Evolutionary conservation across 148 eudicot species (phyloP).

Genomic region (Polygonum aviculare): DNA sequence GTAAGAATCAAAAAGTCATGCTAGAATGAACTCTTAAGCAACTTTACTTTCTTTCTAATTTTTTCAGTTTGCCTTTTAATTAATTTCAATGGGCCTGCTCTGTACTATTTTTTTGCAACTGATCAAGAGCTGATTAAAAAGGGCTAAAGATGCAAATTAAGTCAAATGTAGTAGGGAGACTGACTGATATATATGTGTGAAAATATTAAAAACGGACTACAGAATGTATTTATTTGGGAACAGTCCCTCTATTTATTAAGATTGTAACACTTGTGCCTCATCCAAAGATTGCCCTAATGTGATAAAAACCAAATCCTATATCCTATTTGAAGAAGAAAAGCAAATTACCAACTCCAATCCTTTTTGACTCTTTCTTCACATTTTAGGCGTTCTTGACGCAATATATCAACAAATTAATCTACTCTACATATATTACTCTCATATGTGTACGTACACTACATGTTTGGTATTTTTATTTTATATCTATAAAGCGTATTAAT

Average conservation of each 20-base stretch:
- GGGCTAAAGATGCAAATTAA: background rate
- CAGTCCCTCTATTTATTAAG: no score
- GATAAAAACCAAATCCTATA: background rate
- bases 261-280: background rate
- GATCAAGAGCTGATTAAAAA: background rate
- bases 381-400: no score
- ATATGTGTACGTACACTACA: background rate
- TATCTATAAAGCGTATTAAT: conserved; percentile 3
- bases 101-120: background rate
- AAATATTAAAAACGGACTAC: background rate
- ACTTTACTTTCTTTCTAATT: background rate
- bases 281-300: background rate
- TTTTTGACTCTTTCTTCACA: background rate
- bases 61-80: background rate
- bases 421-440: background rate
- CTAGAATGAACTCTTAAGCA: background rate
- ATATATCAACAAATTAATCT: background rate
- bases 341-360: background rate
- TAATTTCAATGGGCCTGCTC: background rate
- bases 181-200: background rate
- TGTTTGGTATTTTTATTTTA: background rate
- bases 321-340: conserved; percentile 4
- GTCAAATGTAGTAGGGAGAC: conserved; percentile 1
- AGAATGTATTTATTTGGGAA: background rate
- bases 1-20: background rate